These are phyloP conservation scores for Collariella sp. DNA, from an alignment of 495 filamentous ascomycete genomes.

Conservation along the genomic window DNA sequence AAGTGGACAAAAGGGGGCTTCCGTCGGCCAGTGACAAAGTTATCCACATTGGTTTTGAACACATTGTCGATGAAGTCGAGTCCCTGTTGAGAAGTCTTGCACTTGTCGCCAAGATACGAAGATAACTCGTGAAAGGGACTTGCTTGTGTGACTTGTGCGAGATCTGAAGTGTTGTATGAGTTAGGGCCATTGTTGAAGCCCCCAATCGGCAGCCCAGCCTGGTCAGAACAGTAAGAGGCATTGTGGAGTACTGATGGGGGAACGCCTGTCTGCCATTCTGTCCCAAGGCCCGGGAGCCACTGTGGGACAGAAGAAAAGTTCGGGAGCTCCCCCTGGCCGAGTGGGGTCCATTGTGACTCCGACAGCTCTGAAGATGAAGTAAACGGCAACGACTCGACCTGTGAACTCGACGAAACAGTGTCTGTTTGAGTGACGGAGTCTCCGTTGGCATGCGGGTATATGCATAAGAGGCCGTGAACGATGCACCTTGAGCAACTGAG, in stretches of 20 bases:
- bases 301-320: too few species aligned
- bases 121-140: neutral
- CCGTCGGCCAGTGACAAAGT: neutral
- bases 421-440: too few species aligned
- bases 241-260: too few species aligned
- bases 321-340: too few species aligned
- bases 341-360: neutral
- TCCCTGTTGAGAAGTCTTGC: neutral
- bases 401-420: too few species aligned
- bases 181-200: too few species aligned
- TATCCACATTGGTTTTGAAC: neutral
- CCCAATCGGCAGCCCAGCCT: too few species aligned
- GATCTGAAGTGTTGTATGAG: too few species aligned
- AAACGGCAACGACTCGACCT: too few species aligned
- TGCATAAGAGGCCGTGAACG: neutral
- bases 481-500: neutral
- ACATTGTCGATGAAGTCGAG: neutral
- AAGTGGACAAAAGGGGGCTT: neutral
- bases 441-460: neutral
- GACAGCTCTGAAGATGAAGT: neutral
- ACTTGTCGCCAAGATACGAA: neutral
- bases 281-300: too few species aligned
- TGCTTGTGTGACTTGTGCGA: neutral
- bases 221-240: too few species aligned
- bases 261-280: too few species aligned